These are phyloP conservation scores for Apiospora sp. DNA, from an alignment of 2,329 filamentous ascomycete genomes.

Conservation along the genomic window DNA sequence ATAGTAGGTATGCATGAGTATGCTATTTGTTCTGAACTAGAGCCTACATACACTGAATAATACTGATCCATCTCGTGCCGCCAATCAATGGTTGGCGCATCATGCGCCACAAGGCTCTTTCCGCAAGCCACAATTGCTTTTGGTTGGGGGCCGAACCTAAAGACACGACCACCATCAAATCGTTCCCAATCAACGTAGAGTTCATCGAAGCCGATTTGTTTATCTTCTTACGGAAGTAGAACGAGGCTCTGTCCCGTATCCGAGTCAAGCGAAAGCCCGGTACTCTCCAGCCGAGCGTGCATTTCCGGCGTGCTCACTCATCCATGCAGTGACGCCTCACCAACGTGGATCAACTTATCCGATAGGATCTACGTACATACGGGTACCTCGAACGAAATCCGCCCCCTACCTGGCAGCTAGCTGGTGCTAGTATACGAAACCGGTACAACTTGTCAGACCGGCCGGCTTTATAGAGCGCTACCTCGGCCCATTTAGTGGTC, in stretches of 20 bases:
- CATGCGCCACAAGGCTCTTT: background rate
- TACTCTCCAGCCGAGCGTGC: background rate
- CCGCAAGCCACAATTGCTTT: background rate
- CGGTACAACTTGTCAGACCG: background rate
- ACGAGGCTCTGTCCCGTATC: background rate
- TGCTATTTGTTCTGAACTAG: background rate
- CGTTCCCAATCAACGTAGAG: background rate
- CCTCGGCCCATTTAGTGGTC: background rate
- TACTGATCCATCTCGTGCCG: background rate
- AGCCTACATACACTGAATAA: background rate
- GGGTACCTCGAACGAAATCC: background rate
- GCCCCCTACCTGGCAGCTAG: background rate
- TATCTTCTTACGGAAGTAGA: background rate
- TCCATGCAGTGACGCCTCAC: slow-evolving; percentile 1
- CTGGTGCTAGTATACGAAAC: background rate
- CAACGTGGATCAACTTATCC: background rate
- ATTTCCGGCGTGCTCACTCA: background rate
- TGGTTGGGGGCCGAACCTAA: background rate
- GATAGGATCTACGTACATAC: background rate
- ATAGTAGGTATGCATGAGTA: background rate
- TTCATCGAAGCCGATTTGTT: background rate
- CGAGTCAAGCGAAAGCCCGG: background rate
- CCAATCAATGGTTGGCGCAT: background rate
- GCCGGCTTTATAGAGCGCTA: background rate
- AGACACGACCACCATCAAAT: background rate